A percentile compares a stretch with the other conserved stretches of the same genome.
Conservation (phyloP, 176 grass and related monocot species). For the Dendrocalamus sinicus region DNA sequence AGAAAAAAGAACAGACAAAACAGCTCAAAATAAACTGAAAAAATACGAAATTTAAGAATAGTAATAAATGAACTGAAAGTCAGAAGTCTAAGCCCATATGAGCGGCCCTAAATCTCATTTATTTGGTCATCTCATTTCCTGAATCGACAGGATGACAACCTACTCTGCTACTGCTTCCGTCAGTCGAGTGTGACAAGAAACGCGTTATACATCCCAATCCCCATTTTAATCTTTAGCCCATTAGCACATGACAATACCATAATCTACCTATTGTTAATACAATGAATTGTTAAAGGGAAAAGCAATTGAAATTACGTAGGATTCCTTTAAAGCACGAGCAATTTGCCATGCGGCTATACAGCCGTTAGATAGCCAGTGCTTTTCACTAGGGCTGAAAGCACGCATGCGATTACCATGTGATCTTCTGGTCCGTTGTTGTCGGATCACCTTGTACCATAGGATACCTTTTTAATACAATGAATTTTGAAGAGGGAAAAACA, state of each 20-base stretch:
- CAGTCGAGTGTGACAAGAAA: neutral
- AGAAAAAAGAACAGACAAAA: no score
- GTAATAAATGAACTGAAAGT: no score
- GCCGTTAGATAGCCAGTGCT: no score
- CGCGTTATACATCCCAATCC: neutral
- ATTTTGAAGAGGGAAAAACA: neutral
- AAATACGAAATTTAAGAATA: no score
- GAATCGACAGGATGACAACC: neutral
- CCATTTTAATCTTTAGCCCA: neutral
- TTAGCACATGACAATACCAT: neutral
- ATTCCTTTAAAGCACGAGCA: neutral
- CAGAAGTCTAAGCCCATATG: no score
- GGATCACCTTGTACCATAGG: neutral
- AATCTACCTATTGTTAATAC: neutral
- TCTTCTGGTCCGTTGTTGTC: neutral
- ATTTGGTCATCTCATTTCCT: neutral
- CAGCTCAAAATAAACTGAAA: no score
- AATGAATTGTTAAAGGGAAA: neutral
- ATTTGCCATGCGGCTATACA: neutral
- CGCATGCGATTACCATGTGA: neutral
- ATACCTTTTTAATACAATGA: no score
- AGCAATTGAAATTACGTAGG: neutral
- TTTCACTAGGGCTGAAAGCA: no score
- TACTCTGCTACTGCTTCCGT: slow-evolving; percentile 32
- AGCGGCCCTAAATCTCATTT: neutral